A percentile compares a stretch with the other conserved stretches of the same genome.
These are phyloP conservation scores for Ustilago cynodontis DNA, from an alignment of 1,284 basidiomycete species.

Conservation along the genomic window DNA sequence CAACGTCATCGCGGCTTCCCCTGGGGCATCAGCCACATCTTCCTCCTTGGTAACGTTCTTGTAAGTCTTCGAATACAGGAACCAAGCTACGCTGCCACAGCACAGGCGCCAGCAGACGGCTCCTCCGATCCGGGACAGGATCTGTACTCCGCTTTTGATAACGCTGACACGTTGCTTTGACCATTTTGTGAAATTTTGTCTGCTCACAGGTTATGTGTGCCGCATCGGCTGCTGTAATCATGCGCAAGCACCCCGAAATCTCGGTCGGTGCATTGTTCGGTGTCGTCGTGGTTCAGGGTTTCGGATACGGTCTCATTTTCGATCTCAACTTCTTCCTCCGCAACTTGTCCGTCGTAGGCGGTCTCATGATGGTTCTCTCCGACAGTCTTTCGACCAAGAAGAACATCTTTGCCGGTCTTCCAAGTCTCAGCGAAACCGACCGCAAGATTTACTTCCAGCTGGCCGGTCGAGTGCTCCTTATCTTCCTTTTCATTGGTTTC, in stretches of 20 bases:
- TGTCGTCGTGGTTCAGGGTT: conserved; percentile 92
- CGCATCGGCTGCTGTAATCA: conserved; percentile 88
- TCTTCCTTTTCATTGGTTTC: conserved; percentile 99
- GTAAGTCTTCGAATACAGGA: conserved; percentile 75
- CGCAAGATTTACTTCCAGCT: conserved; percentile 93
- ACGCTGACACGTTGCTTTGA: conserved; percentile 4
- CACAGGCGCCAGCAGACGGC: neutral
- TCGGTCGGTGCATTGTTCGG: conserved; percentile 88
- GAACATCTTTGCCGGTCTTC: conserved; percentile 87
- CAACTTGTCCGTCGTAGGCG: conserved; percentile 90
- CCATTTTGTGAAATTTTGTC: neutral
- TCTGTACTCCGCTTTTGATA: too few relatives aligned
- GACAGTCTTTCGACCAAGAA: conserved; percentile 88
- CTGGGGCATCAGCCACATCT: conserved; percentile 92
- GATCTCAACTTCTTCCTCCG: conserved; percentile 99
- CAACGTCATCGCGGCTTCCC: conserved; percentile 86
- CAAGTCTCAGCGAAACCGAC: conserved; percentile 88
- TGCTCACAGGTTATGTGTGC: conserved; percentile 77
- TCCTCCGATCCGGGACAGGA: too few relatives aligned
- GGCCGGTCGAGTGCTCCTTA: conserved; percentile 93
- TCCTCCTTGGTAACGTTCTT: conserved; percentile 90
- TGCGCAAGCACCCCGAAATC: conserved; percentile 87
- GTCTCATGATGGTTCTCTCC: conserved; percentile 96
- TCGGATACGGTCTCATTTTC: conserved; percentile 94
- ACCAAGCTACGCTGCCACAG: neutral